Percentiles rank a stretch among this genome's conserved stretches.
phyloP scores from a whole-genome alignment of 805 yeast genomes.

The Brettanomyces bruxellensis region DNA sequence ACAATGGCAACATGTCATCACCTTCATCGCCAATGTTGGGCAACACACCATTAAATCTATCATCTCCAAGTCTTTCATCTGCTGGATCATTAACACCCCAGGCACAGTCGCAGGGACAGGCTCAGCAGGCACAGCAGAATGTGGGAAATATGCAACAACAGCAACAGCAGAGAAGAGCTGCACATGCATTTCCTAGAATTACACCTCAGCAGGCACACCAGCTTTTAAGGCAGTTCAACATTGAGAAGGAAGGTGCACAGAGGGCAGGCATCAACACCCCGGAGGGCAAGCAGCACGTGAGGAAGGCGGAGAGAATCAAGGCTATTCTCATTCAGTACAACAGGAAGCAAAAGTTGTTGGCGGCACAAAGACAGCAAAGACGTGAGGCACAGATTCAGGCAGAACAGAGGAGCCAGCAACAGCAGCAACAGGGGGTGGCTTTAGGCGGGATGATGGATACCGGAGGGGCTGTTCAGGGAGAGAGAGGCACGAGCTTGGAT shows the following conservation, averaged over 20 bases:
- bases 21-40: slow-evolving; percentile 14
- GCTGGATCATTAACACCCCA: slow-evolving; percentile 8
- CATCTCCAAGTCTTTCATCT: slow-evolving; percentile 32
- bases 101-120: slow-evolving; percentile 5
- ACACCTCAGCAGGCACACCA: slow-evolving; percentile 49
- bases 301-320: slow-evolving; percentile 56
- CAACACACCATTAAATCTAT: slow-evolving; percentile 24
- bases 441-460: slow-evolving; percentile 5
- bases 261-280: slow-evolving; percentile 51
- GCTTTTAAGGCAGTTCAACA: slow-evolving; percentile 48
- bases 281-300: slow-evolving; percentile 53
- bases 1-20: slow-evolving; percentile 1
- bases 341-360: slow-evolving; percentile 18
- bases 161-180: slow-evolving; percentile 7
- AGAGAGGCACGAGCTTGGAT: too few species aligned
- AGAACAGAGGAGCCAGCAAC: slow-evolving; percentile 7
- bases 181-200: slow-evolving; percentile 16
- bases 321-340: slow-evolving; percentile 42
- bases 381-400: slow-evolving; percentile 9
- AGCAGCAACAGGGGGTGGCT: slow-evolving; percentile 18
- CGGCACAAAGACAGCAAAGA: slow-evolving; percentile 24
- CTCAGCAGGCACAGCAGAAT: slow-evolving; percentile 7
- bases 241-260: slow-evolving; percentile 54
- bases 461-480: slow-evolving; percentile 6
- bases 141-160: slow-evolving; percentile 7